Conservation (phyloP, 305 asterid genomes). For the Ilex paraguariensis region DNA sequence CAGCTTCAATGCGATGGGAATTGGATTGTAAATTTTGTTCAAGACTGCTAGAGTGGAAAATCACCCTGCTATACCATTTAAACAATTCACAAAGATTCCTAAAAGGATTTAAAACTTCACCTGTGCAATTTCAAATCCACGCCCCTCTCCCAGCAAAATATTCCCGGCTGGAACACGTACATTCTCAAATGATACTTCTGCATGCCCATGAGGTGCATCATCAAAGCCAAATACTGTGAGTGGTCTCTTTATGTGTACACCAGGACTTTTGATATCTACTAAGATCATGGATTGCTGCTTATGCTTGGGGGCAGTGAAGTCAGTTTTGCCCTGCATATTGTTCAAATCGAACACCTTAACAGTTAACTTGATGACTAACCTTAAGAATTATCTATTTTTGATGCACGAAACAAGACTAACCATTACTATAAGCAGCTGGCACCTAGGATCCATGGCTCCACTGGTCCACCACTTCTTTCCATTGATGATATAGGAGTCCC, state of each 20-base stretch:
- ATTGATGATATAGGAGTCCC: conserved; percentile 70
- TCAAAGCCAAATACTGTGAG: conserved; percentile 89
- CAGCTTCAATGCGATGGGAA: too few species aligned
- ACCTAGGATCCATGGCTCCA: conserved; percentile 99
- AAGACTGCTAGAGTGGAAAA: too few species aligned
- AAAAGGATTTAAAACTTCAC: conserved; percentile 25
- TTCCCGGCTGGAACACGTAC: conserved; percentile 63
- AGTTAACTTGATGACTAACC: conserved; percentile 2
- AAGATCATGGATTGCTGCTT: conserved; percentile 92
- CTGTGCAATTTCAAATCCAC: conserved; percentile 99
- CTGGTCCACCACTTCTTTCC: conserved; percentile 99
- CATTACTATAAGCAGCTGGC: conserved; percentile 89
- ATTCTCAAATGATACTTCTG: conserved; percentile 74
- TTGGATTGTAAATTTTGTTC: too few species aligned
- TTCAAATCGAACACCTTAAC: conserved; percentile 16
- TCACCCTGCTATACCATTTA: not conserved
- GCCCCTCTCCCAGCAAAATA: conserved; percentile 89
- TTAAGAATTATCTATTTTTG: not conserved
- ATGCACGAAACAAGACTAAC: conserved; percentile 36
- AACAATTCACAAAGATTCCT: not conserved
- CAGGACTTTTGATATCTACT: conserved; percentile 77
- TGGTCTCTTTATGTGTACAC: conserved; percentile 72
- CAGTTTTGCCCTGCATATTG: conserved; percentile 81
- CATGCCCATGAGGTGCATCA: conserved; percentile 98
- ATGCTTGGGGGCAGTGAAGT: conserved; percentile 70